Evolutionary conservation across 106 monocot species (phyloP).

Genomic region (Acanthochlamys bracteata): DNA sequence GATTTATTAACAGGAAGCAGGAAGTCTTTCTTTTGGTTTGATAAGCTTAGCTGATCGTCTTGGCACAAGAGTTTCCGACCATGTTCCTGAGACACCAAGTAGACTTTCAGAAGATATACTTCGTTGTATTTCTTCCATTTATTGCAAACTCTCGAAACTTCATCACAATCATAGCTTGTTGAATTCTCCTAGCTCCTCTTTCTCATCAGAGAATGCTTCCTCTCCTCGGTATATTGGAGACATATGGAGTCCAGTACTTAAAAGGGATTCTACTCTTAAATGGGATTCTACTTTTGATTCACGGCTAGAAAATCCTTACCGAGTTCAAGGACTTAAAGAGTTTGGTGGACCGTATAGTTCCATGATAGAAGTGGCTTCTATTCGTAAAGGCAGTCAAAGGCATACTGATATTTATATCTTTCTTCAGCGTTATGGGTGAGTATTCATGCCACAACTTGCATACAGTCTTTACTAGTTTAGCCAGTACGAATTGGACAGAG

Average conservation of each 20-base stretch:
- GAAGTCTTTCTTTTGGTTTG: not conserved
- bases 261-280: slow-evolving; percentile 12
- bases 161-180: slow-evolving; percentile 3
- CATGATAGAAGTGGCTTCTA: slow-evolving; percentile 24
- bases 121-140: slow-evolving; percentile 25
- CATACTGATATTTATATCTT: slow-evolving; percentile 10
- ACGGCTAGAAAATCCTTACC: slow-evolving; percentile 15
- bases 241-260: slow-evolving; percentile 22
- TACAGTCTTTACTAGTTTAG: not conserved
- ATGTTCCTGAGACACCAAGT: slow-evolving; percentile 22
- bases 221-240: slow-evolving; percentile 30
- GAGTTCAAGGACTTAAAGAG: slow-evolving; percentile 15
- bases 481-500: not conserved
- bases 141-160: slow-evolving; percentile 16
- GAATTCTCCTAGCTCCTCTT: slow-evolving; percentile 24
- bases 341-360: slow-evolving; percentile 31
- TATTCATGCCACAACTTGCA: not conserved
- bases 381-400: slow-evolving; percentile 12
- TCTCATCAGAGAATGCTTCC: slow-evolving; percentile 27
- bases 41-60: slow-evolving; percentile 11
- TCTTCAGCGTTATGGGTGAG: slow-evolving; percentile 19
- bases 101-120: slow-evolving; percentile 29
- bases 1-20: slow-evolving; percentile 3
- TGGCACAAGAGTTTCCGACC: slow-evolving; percentile 11
- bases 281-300: slow-evolving; percentile 13